Percentiles rank a stretch among this genome's conserved stretches.
These are phyloP conservation scores for Clavispora phyllophila DNA, from an alignment of 805 yeast species.

Conservation along the genomic window DNA sequence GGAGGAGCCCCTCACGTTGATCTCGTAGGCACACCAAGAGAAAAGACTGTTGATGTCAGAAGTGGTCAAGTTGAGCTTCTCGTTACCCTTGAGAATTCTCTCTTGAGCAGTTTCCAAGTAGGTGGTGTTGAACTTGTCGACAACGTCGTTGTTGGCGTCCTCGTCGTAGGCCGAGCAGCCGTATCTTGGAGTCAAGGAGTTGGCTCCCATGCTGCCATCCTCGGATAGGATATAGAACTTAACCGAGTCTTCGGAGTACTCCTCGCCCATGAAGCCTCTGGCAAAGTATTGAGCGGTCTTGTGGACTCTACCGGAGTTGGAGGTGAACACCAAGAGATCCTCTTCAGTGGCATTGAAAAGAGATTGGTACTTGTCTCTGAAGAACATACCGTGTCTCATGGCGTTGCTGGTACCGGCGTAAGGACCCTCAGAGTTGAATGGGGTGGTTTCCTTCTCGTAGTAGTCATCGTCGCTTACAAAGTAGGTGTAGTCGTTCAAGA, in stretches of 20 bases:
- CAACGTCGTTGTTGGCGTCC: conserved; percentile 21
- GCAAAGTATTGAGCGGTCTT: conserved; percentile 54
- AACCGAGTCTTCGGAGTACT: conserved; percentile 26
- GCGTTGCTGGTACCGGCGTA: conserved; percentile 52
- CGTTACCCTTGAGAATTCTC: conserved; percentile 53
- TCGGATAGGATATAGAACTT: conserved; percentile 44
- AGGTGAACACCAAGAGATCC: conserved; percentile 47
- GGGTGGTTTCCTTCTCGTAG: conserved; percentile 49
- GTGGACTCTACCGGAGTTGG: conserved; percentile 51
- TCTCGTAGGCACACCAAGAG: conserved; percentile 68
- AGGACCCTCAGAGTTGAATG: conserved; percentile 37
- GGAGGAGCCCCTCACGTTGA: conserved; percentile 64
- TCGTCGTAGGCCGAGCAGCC: conserved; percentile 38
- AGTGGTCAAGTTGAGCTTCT: conserved; percentile 47
- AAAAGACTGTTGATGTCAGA: conserved; percentile 51
- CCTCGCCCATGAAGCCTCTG: conserved; percentile 51
- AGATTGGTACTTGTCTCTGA: conserved; percentile 45
- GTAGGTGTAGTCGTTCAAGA: conserved; percentile 51
- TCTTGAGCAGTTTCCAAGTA: conserved; percentile 51
- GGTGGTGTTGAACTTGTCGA: conserved; percentile 25
- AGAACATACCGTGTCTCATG: conserved; percentile 42
- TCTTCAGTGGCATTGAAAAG: conserved; percentile 32
- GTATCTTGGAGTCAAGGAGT: conserved; percentile 52
- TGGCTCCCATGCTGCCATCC: conserved; percentile 45
- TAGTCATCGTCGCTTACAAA: conserved; percentile 33